These are phyloP conservation scores for Ambrosia trifida DNA, from an alignment of 129 eudicot species.

Conservation along the genomic window DNA sequence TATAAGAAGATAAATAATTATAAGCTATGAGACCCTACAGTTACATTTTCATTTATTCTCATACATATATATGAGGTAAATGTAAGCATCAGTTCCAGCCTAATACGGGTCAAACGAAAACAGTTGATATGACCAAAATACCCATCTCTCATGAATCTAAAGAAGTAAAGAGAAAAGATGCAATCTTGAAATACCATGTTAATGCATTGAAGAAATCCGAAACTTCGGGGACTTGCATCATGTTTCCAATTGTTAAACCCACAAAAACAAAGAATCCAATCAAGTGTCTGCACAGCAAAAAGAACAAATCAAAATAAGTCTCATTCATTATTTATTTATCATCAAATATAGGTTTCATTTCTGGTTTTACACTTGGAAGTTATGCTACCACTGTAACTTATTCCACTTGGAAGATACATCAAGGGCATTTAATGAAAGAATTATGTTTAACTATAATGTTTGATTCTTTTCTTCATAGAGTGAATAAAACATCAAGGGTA, in stretches of 20 bases:
- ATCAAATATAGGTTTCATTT: not conserved
- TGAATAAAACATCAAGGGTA: conserved; percentile 1
- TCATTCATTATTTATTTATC: not conserved
- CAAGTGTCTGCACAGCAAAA: conserved; percentile 74
- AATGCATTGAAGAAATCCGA: conserved; percentile 64
- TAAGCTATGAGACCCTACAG: not conserved
- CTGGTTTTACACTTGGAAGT: not conserved
- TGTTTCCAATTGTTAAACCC: conserved; percentile 62
- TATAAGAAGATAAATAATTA: not conserved
- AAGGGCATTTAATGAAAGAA: not conserved
- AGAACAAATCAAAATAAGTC: conserved; percentile 17
- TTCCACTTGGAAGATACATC: conserved; percentile 5
- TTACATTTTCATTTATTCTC: conserved; percentile 2
- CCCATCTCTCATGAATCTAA: no score
- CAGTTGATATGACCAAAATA: no score
- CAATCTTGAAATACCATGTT: conserved; percentile 54
- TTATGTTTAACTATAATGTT: not conserved
- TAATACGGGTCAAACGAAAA: not conserved
- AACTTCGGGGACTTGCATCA: conserved; percentile 62
- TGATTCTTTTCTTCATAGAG: not conserved
- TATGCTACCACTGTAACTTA: conserved; percentile 13
- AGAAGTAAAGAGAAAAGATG: conserved; percentile 20
- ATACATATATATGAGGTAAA: conserved; percentile 1
- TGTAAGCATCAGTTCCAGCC: conserved; percentile 6
- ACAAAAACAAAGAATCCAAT: conserved; percentile 76